Base-by-base conservation (phyloP, 495 filamentous ascomycete species). In the Aspergillus carlsbadensis region DNA sequence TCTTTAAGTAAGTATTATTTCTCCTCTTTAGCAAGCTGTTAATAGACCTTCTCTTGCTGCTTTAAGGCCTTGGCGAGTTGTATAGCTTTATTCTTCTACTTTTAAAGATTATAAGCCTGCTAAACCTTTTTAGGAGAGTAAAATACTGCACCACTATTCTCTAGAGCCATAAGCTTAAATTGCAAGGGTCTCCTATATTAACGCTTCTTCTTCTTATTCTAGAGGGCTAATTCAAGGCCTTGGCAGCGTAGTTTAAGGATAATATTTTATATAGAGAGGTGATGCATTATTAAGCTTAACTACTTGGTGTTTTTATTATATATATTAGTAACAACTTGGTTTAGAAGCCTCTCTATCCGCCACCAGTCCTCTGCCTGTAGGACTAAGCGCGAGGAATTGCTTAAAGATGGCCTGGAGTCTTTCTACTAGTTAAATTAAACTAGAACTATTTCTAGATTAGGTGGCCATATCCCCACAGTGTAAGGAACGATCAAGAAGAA, bases 341-440 rank as follows among this genome's bases (percentile, higher is more conserved):
- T 47, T 39, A 56, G 14, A 41, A 56, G 43, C 22, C 14, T 56
- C 31, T 48, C 8, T 18, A 48, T 47, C 43, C n/a, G 21, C 31
- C 31, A 46, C 42, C 42, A 55, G 13, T 55, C 42, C 5, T 55
- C 42, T 26, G 52, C 42, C 11, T 7, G 7, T 14, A 55, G n/a
- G 8, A 37, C 31, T 37, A 33, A 55, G 42, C 20, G 41, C 6
- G 52, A 46, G 7, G 31, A 55, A 0, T 26, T 21, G 31, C 33
- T 55, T 20, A 21, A 46, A 2, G 20, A 56, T 40, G 43, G 34
- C 21, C 43, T 31, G n/a, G n/a, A n/a, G n/a, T n/a, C n/a, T n/a
- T n/a, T n/a, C n/a, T n/a, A n/a, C n/a, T n/a, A n/a, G n/a, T n/a
- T n/a, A n/a, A n/a, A n/a, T n/a, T n/a, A n/a, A n/a, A n/a, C n/a